Conservation (phyloP, 495 filamentous ascomycete species). For the Penicillium coprophilum region DNA sequence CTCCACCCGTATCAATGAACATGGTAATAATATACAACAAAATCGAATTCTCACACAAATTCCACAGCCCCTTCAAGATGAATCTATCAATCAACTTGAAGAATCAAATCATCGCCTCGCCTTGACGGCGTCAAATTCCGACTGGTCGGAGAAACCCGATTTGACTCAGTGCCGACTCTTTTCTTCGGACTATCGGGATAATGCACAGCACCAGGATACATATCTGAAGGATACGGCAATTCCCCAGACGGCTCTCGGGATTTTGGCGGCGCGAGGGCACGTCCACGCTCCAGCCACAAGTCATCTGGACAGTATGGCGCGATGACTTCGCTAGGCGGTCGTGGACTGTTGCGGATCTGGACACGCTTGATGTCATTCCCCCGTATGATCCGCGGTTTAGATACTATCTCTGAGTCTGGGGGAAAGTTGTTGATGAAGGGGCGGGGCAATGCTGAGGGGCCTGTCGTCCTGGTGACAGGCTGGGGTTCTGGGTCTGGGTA, state of each 20-base stretch:
- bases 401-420: constrained; percentile 31
- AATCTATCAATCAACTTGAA: constrained; percentile 36
- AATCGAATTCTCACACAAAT: constrained; percentile 2
- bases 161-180: constrained; percentile 4
- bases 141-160: constrained; percentile 30
- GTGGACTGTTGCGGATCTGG: constrained; percentile 34
- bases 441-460: background rate
- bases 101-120: constrained; percentile 37
- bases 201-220: constrained; percentile 10
- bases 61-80: background rate
- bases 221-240: constrained; percentile 28
- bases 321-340: constrained; percentile 26
- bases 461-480: background rate
- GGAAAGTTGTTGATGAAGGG: constrained; percentile 14
- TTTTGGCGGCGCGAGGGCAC: background rate
- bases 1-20: constrained; percentile 5
- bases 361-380: constrained; percentile 41
- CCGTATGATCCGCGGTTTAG: constrained; percentile 36
- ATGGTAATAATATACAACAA: constrained; percentile 8
- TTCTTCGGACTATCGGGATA: constrained; percentile 29
- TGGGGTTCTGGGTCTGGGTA: constrained; percentile 6
- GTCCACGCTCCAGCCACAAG: constrained; percentile 31
- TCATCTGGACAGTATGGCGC: constrained; percentile 37
- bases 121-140: constrained; percentile 41
- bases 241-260: constrained; percentile 2